Percentiles rank a stretch among this genome's conserved stretches.
These are phyloP conservation scores for Clonostachys rosea DNA, from an alignment of 2,329 filamentous ascomycete genomes.

Conservation along the genomic window DNA sequence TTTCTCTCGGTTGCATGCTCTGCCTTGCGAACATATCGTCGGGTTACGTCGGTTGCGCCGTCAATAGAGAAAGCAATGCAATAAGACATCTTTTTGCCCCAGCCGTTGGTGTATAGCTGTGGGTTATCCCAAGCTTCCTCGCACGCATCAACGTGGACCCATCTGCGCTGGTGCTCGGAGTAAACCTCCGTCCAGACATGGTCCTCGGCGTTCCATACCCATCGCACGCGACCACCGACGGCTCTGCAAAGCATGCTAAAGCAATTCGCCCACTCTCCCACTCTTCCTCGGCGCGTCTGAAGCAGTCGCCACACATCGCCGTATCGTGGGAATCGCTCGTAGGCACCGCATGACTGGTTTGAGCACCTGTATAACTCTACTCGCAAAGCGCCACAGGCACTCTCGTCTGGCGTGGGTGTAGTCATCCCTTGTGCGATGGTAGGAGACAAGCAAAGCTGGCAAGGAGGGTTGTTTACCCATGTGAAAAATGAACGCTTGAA, in stretches of 20 bases:
- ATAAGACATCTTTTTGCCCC: conserved; percentile 95
- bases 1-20: conserved; percentile 71
- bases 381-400: conserved; percentile 77
- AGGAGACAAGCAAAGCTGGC: conserved; percentile 74
- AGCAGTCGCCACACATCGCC: conserved; percentile 92
- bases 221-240: conserved; percentile 83
- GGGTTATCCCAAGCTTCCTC: conserved; percentile 96
- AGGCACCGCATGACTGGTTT: conserved; percentile 65
- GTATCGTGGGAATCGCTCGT: conserved; percentile 89
- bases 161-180: conserved; percentile 86
- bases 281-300: conserved; percentile 79
- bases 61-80: conserved; percentile 96
- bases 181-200: conserved; percentile 98
- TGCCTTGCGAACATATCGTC: conserved; percentile 66
- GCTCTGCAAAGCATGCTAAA: conserved; percentile 98
- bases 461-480: conserved; percentile 94
- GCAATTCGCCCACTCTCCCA: conserved; percentile 97
- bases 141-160: conserved; percentile 95
- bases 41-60: conserved; percentile 63
- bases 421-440: conserved; percentile 82
- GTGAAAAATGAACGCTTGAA: conserved; percentile 94
- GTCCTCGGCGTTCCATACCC: conserved; percentile 98
- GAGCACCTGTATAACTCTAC: conserved; percentile 92
- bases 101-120: conserved; percentile 86
- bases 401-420: conserved; percentile 82